Evolutionary conservation across 106 monocot genomes (phyloP).

Genomic region (Platanthera guangdongensis): DNA sequence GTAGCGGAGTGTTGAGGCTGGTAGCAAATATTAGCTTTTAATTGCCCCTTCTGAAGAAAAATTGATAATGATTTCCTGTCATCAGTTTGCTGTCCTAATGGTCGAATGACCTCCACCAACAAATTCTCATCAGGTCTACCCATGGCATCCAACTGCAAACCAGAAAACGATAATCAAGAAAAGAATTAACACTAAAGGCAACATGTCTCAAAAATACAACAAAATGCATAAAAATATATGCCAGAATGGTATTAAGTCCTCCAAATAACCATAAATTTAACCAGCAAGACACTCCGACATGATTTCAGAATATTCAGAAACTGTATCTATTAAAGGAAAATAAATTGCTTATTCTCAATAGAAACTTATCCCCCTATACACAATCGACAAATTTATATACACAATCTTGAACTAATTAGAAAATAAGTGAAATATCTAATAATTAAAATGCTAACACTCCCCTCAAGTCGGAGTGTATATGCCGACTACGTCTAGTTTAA

Average conservation of each 20-base stretch:
- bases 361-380: too few species aligned
- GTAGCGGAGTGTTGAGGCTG: slow-evolving; percentile 72
- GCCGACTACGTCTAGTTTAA: too few species aligned
- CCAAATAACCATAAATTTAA: neutral
- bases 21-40: slow-evolving; percentile 75
- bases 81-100: slow-evolving; percentile 37
- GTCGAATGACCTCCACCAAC: slow-evolving; percentile 59
- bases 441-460: too few species aligned
- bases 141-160: slow-evolving; percentile 64
- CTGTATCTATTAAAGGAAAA: neutral
- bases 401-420: too few species aligned
- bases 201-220: neutral
- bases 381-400: too few species aligned
- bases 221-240: neutral
- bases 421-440: too few species aligned
- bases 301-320: neutral
- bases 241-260: neutral
- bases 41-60: slow-evolving; percentile 90
- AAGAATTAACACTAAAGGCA: neutral
- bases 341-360: too few species aligned
- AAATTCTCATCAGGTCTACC: slow-evolving; percentile 95
- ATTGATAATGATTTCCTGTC: slow-evolving; percentile 48
- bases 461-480: too few species aligned
- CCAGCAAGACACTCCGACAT: neutral
- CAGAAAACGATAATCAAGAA: slow-evolving; percentile 12